Evolutionary conservation across 2,329 filamentous ascomycete species (phyloP), one percentile per base, ranked within the genome.

Genomic region (Trichoderma oligosporum): DNA sequence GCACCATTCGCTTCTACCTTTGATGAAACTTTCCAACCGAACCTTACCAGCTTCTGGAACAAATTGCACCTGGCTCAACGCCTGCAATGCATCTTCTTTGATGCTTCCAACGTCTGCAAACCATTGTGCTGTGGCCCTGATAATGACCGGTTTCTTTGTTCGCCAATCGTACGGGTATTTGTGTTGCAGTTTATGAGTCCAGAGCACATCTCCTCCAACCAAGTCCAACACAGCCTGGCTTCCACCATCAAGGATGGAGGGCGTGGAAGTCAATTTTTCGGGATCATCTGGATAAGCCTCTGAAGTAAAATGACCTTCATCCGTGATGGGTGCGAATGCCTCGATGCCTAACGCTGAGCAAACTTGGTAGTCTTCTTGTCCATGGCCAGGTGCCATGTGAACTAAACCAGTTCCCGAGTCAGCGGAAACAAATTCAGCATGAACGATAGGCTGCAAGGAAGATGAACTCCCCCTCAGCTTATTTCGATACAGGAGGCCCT

Each of bases 141-240:
- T 84, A 59, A 99, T 91, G 48, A 99, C 86, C 1, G 94, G 94
- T 63, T 88, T 81, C 73, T 97, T 99, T 0, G 93, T 96, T 54
- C 94, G 83, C 94, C 94, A 99, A 73, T 99, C 94, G 64, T 97
- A 96, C 0, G 94, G 94, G 69, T 97, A 97, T 71, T 96, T 97
- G 77, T 99, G 94, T 52, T 80, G 80, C 68, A 93, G 87, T 57
- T 78, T 79, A 64, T 95, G 87, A 4, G 81, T 82, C 36, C 81
- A 79, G 38, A 97, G 74, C 3, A 97, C 81, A 60, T 84, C 76
- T 0, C 80, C 75, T 24, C 78, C 74, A 2, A 97, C 76, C 49
- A 94, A 77, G 1, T 85, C 77, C 31, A 97, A 71, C 0, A 97
- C 86, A 3, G 82, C 81, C 48, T 79, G 74, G 33, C 84, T 84